These are phyloP conservation scores for Umbelopsis ramanniana DNA, from an alignment of 192 early-diverging fungal species.

Conservation along the genomic window DNA sequence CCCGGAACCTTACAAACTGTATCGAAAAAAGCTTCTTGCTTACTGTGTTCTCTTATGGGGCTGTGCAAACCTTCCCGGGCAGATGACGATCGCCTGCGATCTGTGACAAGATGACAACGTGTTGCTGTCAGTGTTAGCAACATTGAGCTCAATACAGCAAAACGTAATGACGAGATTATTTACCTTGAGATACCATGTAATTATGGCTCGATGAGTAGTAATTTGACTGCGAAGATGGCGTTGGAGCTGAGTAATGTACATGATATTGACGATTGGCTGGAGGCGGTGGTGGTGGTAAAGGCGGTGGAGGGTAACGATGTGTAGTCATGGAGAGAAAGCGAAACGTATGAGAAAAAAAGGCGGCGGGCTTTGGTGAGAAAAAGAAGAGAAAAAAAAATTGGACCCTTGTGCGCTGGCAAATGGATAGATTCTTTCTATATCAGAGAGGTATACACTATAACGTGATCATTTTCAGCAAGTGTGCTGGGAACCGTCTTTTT, in stretches of 20 bases:
- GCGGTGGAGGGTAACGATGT: constrained; percentile 9
- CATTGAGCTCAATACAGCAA: no score
- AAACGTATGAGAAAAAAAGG: not conserved
- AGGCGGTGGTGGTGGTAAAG: constrained; percentile 16
- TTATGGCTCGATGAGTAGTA: not conserved
- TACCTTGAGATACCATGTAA: constrained; percentile 6
- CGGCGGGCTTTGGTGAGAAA: not conserved
- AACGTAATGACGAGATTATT: not conserved
- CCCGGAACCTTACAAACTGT: not conserved
- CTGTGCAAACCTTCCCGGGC: not conserved
- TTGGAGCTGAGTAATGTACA: constrained; percentile 5
- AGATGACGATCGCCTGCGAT: constrained; percentile 20
- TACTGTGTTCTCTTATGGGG: constrained; percentile 12
- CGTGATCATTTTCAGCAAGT: constrained; percentile 6
- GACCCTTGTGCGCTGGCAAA: not conserved
- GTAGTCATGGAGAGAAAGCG: not conserved
- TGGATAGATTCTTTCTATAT: no score
- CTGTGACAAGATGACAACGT: constrained; percentile 5
- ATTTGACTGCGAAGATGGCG: not conserved
- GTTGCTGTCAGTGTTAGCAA: no score
- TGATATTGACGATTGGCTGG: constrained; percentile 17
- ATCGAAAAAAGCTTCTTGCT: not conserved
- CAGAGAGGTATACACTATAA: not conserved
- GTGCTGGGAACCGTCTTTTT: not conserved
- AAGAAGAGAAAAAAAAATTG: not conserved